Base-by-base conservation (phyloP, 352 stramenopile genomes). In the Pythium aquatile region DNA sequence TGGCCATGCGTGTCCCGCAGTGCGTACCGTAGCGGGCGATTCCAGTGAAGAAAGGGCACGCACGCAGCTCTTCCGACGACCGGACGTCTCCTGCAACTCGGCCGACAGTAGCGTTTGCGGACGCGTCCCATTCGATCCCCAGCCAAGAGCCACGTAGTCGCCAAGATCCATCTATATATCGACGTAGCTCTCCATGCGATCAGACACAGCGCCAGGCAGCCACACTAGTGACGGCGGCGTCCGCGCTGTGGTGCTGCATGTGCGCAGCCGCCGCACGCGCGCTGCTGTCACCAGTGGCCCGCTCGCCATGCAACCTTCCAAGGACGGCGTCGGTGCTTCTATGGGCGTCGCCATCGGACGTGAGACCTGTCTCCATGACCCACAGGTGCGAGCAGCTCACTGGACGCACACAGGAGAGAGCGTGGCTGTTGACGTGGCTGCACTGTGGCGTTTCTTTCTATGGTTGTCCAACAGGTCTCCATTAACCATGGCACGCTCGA, bases 301-400 rank as follows among this genome's bases (percentile, higher is more conserved):
- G 28, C 61, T 67, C 11, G 7, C 52, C 2, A 20, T 53, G 24
- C 47, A 29, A 5, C 2, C 20, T n/a, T 33, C 20, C 20, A 54
- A 54, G 20, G 17, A 33, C 47, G 56, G 47, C 8, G 59, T 53
- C 5, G 53, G 53, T 2, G 58, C 58, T 9, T 67, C 58, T 2
- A 47, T 24, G 5, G 72, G 72, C 54, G 65, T 79, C 47, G 33
- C 72, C 6, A 68, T 79, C 20, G 72, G 72, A 32, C 70, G 68
- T 24, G 56, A 65, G 11, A 59, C 58, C 24, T 63, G 62, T 33
- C 20, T 49, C 39, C 6, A 55, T n/a, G 30, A 75, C 74, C 66
- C 59, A 65, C 29, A 76, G 72, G 58, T 66, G 69, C 20, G 58
- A 24, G 20, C 20, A 24, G 20, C 20, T 55, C 26, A 42, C 59